Evolutionary conservation across 495 filamentous ascomycete genomes (phyloP).

Genomic region (Monascus purpureus): DNA sequence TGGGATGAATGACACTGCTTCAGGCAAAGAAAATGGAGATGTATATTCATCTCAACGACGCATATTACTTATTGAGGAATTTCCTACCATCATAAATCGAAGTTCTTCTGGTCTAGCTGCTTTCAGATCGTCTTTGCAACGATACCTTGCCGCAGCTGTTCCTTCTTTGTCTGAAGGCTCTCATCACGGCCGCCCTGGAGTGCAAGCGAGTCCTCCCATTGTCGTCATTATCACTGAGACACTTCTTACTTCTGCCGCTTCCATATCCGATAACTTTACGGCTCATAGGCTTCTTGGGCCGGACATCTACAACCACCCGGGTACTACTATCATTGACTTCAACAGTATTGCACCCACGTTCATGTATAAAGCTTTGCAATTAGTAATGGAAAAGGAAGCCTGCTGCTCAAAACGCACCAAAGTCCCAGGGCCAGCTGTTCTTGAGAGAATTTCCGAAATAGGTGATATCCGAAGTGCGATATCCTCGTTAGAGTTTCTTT

Average conservation of each 20-base stretch:
- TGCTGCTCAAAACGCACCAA: slow-evolving; percentile 49
- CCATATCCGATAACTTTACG: slow-evolving; percentile 75
- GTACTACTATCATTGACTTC: slow-evolving; percentile 69
- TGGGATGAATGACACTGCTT: background rate
- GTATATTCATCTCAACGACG: slow-evolving; percentile 19
- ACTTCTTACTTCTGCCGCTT: slow-evolving; percentile 56
- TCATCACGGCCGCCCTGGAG: slow-evolving; percentile 5
- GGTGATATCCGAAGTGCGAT: slow-evolving; percentile 90
- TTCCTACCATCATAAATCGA: slow-evolving; percentile 66
- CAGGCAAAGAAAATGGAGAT: slow-evolving; percentile 1
- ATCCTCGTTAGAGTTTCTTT: slow-evolving; percentile 80
- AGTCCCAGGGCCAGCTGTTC: slow-evolving; percentile 53
- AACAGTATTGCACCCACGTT: slow-evolving; percentile 83
- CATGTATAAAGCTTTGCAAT: slow-evolving; percentile 66
- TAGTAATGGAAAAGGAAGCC: slow-evolving; percentile 70
- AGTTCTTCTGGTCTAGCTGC: slow-evolving; percentile 51
- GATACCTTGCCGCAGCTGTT: slow-evolving; percentile 46
- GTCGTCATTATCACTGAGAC: slow-evolving; percentile 89
- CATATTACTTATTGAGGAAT: slow-evolving; percentile 84
- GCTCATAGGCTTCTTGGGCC: slow-evolving; percentile 77
- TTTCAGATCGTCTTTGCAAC: slow-evolving; percentile 61
- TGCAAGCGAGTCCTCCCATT: slow-evolving; percentile 47
- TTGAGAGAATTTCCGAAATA: slow-evolving; percentile 62
- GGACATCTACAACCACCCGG: slow-evolving; percentile 65
- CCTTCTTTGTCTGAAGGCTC: slow-evolving; percentile 26